Evolutionary conservation across 2,329 filamentous ascomycete species (phyloP).

Genomic region (Shiraia sp.): DNA sequence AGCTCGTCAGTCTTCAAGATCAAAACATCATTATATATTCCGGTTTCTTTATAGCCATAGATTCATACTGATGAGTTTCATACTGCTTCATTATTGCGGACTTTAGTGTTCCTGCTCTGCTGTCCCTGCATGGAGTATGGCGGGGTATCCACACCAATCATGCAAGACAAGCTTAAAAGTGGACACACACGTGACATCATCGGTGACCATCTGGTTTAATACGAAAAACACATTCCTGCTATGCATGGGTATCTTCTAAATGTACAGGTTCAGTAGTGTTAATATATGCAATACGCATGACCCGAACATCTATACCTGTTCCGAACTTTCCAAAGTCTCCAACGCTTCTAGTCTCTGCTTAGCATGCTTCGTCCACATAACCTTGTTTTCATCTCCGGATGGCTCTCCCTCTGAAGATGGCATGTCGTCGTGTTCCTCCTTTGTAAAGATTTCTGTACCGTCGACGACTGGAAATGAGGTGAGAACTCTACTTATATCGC

Average conservation of each 20-base stretch:
- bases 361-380: conserved; percentile 32
- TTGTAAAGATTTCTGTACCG: conserved; percentile 46
- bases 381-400: conserved; percentile 11
- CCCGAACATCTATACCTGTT: no score
- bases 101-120: not conserved
- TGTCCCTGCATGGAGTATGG: conserved; percentile 8
- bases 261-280: no score
- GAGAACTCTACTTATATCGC: conserved; percentile 44
- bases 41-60: no score
- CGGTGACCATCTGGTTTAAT: no score
- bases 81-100: not conserved
- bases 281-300: no score
- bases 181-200: no score
- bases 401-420: conserved; percentile 37
- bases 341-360: conserved; percentile 20
- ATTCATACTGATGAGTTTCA: no score
- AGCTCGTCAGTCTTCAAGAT: no score
- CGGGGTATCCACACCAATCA: conserved; percentile 5
- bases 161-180: conserved; percentile 5
- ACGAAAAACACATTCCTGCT: not conserved
- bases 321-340: not conserved
- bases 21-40: no score
- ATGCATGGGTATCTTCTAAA: not conserved
- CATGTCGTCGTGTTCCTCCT: conserved; percentile 45
- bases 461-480: conserved; percentile 45